A percentile compares a stretch with the other conserved stretches of the same genome.
Conservation (phyloP, 2,329 filamentous ascomycete genomes). For the Alternaria brassicicola region DNA sequence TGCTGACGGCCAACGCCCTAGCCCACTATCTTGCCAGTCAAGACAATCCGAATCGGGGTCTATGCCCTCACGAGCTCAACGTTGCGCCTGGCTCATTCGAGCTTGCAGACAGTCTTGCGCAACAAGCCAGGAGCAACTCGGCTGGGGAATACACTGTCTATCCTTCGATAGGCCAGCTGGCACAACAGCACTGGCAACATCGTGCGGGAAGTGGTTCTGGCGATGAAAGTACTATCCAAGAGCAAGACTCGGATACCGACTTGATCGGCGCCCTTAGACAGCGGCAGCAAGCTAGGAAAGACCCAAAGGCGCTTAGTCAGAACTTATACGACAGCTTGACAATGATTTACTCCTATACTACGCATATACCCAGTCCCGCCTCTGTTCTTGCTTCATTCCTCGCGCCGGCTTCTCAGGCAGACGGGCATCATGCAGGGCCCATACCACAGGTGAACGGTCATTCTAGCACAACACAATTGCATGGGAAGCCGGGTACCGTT, state of each 20-base stretch:
- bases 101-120: constrained; percentile 18
- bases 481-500: constrained; percentile 3
- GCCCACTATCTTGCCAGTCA: constrained; percentile 81
- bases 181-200: not conserved
- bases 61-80: constrained; percentile 64
- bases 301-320: constrained; percentile 67
- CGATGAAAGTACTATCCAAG: not conserved
- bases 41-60: constrained; percentile 72
- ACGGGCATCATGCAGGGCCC: not conserved
- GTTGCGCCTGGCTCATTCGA: constrained; percentile 38
- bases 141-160: constrained; percentile 11
- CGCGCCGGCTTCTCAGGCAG: not conserved
- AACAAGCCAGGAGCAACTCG: not conserved
- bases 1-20: constrained; percentile 79
- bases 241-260: not conserved
- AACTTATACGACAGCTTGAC: constrained; percentile 55
- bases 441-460: constrained; percentile 19
- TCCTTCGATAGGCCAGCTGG: constrained; percentile 3
- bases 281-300: constrained; percentile 52
- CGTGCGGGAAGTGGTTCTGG: not conserved
- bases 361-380: constrained; percentile 35
- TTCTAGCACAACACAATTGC: constrained; percentile 11
- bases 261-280: constrained; percentile 26
- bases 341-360: constrained; percentile 45
- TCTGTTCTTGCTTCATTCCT: constrained; percentile 34